A percentile compares a stretch with the other conserved stretches of the same genome.
Evolutionary conservation across 208 protist species (phyloP).

Genomic region (Trypanosoma grayi): DNA sequence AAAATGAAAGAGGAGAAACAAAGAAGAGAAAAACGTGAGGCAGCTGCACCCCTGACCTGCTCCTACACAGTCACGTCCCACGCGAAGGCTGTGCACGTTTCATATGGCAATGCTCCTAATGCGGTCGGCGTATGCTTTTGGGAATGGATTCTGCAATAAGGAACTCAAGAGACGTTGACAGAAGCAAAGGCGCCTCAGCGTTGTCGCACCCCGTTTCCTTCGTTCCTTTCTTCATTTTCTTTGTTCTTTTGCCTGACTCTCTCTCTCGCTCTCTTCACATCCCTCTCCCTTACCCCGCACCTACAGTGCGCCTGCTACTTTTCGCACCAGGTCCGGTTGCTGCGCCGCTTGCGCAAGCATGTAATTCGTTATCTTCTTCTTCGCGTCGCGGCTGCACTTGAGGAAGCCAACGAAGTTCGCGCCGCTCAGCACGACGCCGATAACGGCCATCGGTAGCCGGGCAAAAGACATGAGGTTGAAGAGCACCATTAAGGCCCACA

Average conservation of each 20-base stretch:
- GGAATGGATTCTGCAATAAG: no score
- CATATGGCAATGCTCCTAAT: no score
- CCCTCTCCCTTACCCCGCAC: no score
- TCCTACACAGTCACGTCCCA: no score
- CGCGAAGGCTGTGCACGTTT: no score
- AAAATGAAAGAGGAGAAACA: conserved; percentile 13
- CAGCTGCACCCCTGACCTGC: no score
- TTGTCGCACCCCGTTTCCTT: no score
- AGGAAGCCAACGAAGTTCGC: conserved; percentile 82
- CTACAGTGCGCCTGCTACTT: conserved; percentile 27
- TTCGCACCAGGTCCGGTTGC: conserved; percentile 40
- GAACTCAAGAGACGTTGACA: no score
- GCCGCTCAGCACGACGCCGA: conserved; percentile 52
- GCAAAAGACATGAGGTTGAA: conserved; percentile 68
- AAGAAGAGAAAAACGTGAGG: conserved; percentile 5
- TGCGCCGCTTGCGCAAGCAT: conserved; percentile 53
- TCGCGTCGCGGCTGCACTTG: conserved; percentile 80
- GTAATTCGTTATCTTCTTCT: conserved; percentile 55
- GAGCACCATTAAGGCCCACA: conserved; percentile 70
- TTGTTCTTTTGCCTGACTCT: conserved; percentile 6
- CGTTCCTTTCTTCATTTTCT: conserved; percentile 12
- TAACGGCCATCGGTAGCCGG: conserved; percentile 56
- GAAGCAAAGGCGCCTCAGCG: no score
- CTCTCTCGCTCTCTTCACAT: conserved; percentile 1
- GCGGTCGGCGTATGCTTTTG: no score